Evolutionary conservation across 345 rosid genomes (phyloP), one percentile per base, ranked within the genome.

Genomic region (Moricandia arvensis): DNA sequence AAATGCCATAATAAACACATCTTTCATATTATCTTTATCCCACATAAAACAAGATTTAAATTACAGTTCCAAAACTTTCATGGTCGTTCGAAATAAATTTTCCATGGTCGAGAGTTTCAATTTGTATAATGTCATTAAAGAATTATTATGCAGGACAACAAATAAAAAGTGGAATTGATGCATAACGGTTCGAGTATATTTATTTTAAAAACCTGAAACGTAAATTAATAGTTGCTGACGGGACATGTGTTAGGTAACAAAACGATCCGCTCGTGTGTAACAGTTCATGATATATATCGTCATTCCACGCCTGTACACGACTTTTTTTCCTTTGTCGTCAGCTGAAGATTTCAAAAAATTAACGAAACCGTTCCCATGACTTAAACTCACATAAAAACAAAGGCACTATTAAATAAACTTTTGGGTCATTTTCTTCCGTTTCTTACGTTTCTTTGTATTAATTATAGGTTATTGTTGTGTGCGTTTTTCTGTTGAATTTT

Each of bases 321-420:
- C 71, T 71, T 58, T 63, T 21, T 59, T 35, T 2, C 2, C 24
- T 15, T 59, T 53, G 72, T 77, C 72, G 72, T 59, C 62, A 71
- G 15, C 72, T 59, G 12, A 59, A 65, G 61, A 47, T 57, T 65
- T 77, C 68, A 59, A 77, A 65, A 65, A 21, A 21, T 77, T 77
- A 71, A 72, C 63, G 77, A 78, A 78, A 72, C 81, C 77, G 77
- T 78, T 78, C 73, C 62, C 68, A 77, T 77, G 71, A 77, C 76
- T 68, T 72, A 77, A 77, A 78, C 81, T 78, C 77, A 35, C 17
- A 59, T 59, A 72, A 66, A 66, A 72, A 78, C 76, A 77, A 53
- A 77, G 13, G 59, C 72, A 47, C 68, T n/a, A 24, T 49, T 59
- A 24, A 65, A 71, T 63, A 34, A 24, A 16, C 5, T 29, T 65